These are phyloP conservation scores for Kodamaea laetipori DNA, from an alignment of 805 yeast genomes.

Conservation along the genomic window DNA sequence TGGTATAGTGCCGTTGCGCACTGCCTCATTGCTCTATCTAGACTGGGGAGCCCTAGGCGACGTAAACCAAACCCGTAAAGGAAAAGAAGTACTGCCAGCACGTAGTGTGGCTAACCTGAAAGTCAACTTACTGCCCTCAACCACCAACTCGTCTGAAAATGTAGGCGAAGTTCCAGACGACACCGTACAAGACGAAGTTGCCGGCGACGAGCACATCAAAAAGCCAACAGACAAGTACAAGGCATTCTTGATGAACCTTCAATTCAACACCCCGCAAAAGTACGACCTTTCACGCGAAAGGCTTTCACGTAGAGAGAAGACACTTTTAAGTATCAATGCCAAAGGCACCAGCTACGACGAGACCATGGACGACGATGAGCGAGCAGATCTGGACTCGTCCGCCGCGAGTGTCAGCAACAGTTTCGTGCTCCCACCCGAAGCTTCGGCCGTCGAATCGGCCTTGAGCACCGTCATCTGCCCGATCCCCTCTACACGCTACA, in stretches of 20 bases:
- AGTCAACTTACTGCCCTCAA: neutral
- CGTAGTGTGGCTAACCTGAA: too few relatives aligned
- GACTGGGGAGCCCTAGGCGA: slow-evolving; percentile 47
- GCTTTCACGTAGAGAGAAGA: slow-evolving; percentile 19
- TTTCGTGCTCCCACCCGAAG: slow-evolving; percentile 47
- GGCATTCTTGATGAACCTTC: slow-evolving; percentile 3
- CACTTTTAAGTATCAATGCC: slow-evolving; percentile 22
- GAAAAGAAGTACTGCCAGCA: neutral
- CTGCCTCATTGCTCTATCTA: slow-evolving; percentile 43
- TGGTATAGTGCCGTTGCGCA: slow-evolving; percentile 48
- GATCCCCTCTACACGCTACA: slow-evolving; percentile 35
- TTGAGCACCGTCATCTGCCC: slow-evolving; percentile 43
- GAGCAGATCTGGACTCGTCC: neutral
- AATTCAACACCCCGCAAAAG: slow-evolving; percentile 1
- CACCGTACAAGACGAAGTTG: neutral
- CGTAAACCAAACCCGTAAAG: slow-evolving; percentile 23
- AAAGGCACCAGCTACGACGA: slow-evolving; percentile 15
- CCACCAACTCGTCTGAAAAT: neutral
- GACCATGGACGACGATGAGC: slow-evolving; percentile 13
- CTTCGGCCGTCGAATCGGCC: slow-evolving; percentile 46
- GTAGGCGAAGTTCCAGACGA: slow-evolving; percentile 12
- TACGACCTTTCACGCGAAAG: slow-evolving; percentile 11
- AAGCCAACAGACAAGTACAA: slow-evolving; percentile 5
- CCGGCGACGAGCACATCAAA: neutral
- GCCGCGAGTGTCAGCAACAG: slow-evolving; percentile 4